phyloP scores from a whole-genome alignment of 106 monocot species.

The Agapanthus africanus region DNA sequence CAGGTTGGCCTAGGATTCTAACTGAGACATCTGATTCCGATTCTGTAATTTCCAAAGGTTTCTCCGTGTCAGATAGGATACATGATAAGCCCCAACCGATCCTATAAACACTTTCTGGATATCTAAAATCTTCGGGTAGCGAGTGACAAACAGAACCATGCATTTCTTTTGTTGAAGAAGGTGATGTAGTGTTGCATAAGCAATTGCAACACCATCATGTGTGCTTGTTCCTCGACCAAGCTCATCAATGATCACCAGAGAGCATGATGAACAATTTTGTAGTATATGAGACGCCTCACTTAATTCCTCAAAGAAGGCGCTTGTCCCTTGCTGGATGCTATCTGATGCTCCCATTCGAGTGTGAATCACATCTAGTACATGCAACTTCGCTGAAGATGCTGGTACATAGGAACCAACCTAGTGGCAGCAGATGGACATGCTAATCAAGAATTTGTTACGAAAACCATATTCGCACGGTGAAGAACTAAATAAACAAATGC shows the following conservation, averaged over 20 bases:
- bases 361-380: conserved; percentile 74
- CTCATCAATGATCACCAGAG: conserved; percentile 95
- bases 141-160: conserved; percentile 88
- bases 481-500: no score
- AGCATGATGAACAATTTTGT: conserved; percentile 53
- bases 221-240: conserved; percentile 97
- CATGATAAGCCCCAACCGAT: conserved; percentile 73
- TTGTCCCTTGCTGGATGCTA: conserved; percentile 77
- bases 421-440: no score
- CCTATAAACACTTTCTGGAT: conserved; percentile 57
- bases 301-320: conserved; percentile 91
- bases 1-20: conserved; percentile 17
- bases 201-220: conserved; percentile 96
- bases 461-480: no score
- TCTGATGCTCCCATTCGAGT: conserved; percentile 96
- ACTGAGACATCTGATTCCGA: conserved; percentile 15
- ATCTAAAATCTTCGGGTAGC: conserved; percentile 79
- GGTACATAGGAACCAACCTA: conserved; percentile 99
- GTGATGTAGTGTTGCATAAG: conserved; percentile 73
- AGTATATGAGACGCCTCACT: conserved; percentile 77
- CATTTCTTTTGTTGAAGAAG: conserved; percentile 70
- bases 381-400: conserved; percentile 74
- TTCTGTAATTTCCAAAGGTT: conserved; percentile 20
- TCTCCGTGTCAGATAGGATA: conserved; percentile 70
- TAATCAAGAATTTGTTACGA: no score